phyloP scores from a whole-genome alignment of 1,139 yeast species.

The Pichia norvegensis region DNA sequence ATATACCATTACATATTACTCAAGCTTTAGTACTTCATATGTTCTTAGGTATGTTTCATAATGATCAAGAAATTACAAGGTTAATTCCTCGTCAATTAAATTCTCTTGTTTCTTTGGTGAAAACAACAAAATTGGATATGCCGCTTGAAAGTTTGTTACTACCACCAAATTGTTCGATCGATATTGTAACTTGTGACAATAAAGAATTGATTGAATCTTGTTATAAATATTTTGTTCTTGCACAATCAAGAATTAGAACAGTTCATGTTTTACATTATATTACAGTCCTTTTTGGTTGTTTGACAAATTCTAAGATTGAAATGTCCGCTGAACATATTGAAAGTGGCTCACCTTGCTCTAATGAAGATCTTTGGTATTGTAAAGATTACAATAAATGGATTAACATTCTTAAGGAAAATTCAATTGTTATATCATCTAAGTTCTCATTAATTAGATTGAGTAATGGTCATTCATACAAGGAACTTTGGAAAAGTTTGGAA shows the following conservation, averaged over 20 bases:
- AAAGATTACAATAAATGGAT: constrained; percentile 55
- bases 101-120: constrained; percentile 71
- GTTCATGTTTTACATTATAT: constrained; percentile 71
- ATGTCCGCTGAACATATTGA: constrained; percentile 51
- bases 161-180: constrained; percentile 44
- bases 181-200: constrained; percentile 21
- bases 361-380: constrained; percentile 66
- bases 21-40: constrained; percentile 78
- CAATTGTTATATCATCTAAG: constrained; percentile 38
- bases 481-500: constrained; percentile 42
- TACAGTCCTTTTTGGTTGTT: constrained; percentile 60
- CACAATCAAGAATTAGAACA: constrained; percentile 82
- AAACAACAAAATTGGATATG: constrained; percentile 64
- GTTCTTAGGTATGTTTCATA: constrained; percentile 74
- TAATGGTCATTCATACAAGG: constrained; percentile 47
- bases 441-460: constrained; percentile 47
- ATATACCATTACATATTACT: constrained; percentile 81
- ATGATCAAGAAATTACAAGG: constrained; percentile 64
- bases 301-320: constrained; percentile 55
- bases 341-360: constrained; percentile 69
- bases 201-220: constrained; percentile 40
- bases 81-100: constrained; percentile 69
- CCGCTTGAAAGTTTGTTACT: constrained; percentile 57
- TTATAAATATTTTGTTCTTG: constrained; percentile 68
- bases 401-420: constrained; percentile 28